Conservation (phyloP, 768 basidiomycete species). For the Mrakia gelida region DNA sequence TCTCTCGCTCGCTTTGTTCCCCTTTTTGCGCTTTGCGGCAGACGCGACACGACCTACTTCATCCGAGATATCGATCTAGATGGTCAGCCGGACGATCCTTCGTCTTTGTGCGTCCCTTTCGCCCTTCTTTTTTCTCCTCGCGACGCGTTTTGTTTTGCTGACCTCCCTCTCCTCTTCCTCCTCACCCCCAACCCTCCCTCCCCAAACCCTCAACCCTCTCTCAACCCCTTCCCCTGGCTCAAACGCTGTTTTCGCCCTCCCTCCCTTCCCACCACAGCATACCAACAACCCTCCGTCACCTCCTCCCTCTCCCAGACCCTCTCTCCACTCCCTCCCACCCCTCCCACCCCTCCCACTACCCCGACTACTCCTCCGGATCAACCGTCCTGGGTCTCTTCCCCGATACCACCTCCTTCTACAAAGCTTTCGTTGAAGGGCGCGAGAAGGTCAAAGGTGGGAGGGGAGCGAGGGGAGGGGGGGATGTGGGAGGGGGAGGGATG, state of each 20-base stretch:
- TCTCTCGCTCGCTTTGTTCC: neutral
- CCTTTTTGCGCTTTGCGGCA: too few species aligned
- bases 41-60: too few species aligned
- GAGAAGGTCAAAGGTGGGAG: neutral
- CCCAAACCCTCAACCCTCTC: neutral
- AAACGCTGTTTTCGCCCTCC: too few species aligned
- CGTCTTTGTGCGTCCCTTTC: neutral
- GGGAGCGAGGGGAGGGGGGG: neutral
- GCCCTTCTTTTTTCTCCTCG: neutral
- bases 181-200: neutral
- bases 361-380: constrained; percentile 40
- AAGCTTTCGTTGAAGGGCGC: constrained; percentile 28
- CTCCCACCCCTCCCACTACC: constrained; percentile 43
- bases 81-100: neutral
- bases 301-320: constrained; percentile 45
- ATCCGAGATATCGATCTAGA: too few species aligned
- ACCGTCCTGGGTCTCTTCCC: constrained; percentile 47
- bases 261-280: neutral
- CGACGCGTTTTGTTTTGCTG: neutral
- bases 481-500: neutral
- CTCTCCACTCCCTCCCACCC: constrained; percentile 36
- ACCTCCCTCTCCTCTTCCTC: neutral
- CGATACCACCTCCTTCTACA: constrained; percentile 48
- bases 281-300: neutral
- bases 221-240: neutral